Evolutionary conservation across 495 filamentous ascomycete species (phyloP).

Genomic region (Aspergillus taichungensis): DNA sequence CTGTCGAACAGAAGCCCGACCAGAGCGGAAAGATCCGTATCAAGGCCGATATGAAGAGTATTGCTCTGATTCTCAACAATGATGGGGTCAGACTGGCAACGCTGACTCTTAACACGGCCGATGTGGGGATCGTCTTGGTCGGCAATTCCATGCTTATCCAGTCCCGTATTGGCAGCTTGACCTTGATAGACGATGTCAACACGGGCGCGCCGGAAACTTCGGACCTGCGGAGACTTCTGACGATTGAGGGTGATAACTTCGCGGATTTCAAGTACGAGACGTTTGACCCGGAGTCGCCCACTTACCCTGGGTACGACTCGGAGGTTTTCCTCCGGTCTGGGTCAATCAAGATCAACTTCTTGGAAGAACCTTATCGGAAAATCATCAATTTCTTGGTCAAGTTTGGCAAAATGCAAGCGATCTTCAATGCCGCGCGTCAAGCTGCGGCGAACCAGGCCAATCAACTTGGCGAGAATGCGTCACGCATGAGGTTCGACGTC

Average conservation of each 20-base stretch:
- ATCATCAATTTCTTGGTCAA: conserved; percentile 97
- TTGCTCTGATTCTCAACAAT: conserved; percentile 93
- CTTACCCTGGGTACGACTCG: conserved; percentile 91
- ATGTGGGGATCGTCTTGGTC: conserved; percentile 81
- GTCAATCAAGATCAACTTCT: conserved; percentile 91
- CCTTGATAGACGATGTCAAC: conserved; percentile 88
- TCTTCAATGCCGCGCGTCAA: conserved; percentile 93
- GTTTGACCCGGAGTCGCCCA: conserved; percentile 64
- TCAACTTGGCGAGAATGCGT: conserved; percentile 81
- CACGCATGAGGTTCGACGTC: conserved; percentile 87
- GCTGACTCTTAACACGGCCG: conserved; percentile 79
- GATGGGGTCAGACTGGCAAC: conserved; percentile 93
- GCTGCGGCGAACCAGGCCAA: conserved; percentile 92
- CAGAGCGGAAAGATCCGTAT: conserved; percentile 58
- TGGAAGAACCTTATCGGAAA: conserved; percentile 95
- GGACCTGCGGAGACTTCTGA: conserved; percentile 75
- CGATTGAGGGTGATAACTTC: conserved; percentile 89
- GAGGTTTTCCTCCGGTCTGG: conserved; percentile 82
- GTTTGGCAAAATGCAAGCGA: conserved; percentile 98
- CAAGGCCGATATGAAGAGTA: conserved; percentile 87
- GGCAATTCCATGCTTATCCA: conserved; percentile 78
- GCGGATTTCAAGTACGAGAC: conserved; percentile 98
- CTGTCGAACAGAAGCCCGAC: conserved; percentile 31
- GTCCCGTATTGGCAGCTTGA: conserved; percentile 78
- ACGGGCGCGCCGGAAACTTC: conserved; percentile 75